Percentiles rank a stretch among this genome's conserved stretches.
Evolutionary conservation across 2,329 filamentous ascomycete genomes (phyloP).

Genomic region (Hypoxylon sp.): DNA sequence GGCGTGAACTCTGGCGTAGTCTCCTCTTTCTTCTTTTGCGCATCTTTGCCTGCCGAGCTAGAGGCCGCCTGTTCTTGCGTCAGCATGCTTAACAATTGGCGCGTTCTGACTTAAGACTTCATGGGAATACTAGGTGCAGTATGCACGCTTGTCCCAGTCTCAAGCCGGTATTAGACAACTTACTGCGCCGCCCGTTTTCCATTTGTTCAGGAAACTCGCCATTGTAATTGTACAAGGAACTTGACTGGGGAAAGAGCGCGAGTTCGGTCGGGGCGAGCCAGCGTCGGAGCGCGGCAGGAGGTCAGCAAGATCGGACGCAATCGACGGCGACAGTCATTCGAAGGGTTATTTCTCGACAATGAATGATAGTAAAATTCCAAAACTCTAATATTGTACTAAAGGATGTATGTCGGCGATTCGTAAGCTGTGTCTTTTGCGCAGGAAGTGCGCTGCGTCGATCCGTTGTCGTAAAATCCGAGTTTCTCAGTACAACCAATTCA

Average conservation of each 20-base stretch:
- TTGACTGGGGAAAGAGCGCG: conserved; percentile 17
- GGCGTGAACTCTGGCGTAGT: conserved; percentile 72
- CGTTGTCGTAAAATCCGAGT: conserved; percentile 24
- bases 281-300: conserved; percentile 49
- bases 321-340: conserved; percentile 49
- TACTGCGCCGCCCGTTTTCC: conserved; percentile 70
- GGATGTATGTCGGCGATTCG: conserved; percentile 23
- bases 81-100: conserved; percentile 41
- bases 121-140: not conserved
- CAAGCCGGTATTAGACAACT: conserved; percentile 53
- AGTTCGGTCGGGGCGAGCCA: conserved; percentile 41
- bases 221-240: conserved; percentile 56
- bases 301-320: conserved; percentile 40
- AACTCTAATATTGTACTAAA: conserved; percentile 15
- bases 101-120: not conserved
- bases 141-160: conserved; percentile 2
- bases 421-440: conserved; percentile 8
- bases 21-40: conserved; percentile 70
- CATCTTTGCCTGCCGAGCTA: conserved; percentile 62
- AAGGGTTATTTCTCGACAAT: conserved; percentile 36
- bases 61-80: conserved; percentile 60
- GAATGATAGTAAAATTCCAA: conserved; percentile 11
- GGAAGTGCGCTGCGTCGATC: conserved; percentile 9
- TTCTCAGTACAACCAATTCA: conserved; percentile 34
- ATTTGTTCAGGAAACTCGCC: conserved; percentile 72